Evolutionary conservation across 345 rosid genomes (phyloP).

Genomic region (Eucalyptus decipiens): DNA sequence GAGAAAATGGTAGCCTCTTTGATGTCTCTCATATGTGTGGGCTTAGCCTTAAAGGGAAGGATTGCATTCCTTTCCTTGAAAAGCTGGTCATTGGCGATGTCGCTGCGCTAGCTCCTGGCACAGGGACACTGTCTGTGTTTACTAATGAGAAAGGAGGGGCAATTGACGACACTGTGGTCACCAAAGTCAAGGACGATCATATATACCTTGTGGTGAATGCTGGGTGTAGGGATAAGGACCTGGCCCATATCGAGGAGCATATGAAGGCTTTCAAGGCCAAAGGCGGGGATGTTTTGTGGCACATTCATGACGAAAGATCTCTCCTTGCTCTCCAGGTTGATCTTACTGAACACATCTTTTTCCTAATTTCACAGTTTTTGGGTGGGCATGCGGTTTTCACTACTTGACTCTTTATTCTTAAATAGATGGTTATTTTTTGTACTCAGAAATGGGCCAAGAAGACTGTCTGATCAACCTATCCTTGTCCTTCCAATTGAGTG

Average conservation of each 20-base stretch:
- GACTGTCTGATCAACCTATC: not conserved
- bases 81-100: constrained; percentile 95
- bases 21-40: constrained; percentile 99
- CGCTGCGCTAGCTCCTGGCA: constrained; percentile 75
- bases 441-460: not conserved
- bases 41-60: constrained; percentile 91
- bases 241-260: constrained; percentile 93
- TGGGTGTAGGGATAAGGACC: constrained; percentile 97
- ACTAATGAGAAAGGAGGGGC: constrained; percentile 96
- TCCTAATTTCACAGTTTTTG: not conserved
- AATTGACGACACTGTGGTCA: constrained; percentile 91
- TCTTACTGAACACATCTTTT: not conserved
- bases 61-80: constrained; percentile 76
- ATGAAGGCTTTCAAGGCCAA: constrained; percentile 88
- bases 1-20: constrained; percentile 79
- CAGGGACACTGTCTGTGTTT: constrained; percentile 84
- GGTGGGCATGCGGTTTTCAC: not conserved
- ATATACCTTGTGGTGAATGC: constrained; percentile 96
- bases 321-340: constrained; percentile 94
- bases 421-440: not conserved
- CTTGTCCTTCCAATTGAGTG: not conserved
- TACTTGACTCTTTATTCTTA: not conserved
- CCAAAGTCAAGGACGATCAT: constrained; percentile 74
- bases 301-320: constrained; percentile 96
- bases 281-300: constrained; percentile 97